A percentile compares a stretch with the other conserved stretches of the same genome.
Conservation (phyloP, 768 basidiomycete genomes). For the Paxillus involutus region DNA sequence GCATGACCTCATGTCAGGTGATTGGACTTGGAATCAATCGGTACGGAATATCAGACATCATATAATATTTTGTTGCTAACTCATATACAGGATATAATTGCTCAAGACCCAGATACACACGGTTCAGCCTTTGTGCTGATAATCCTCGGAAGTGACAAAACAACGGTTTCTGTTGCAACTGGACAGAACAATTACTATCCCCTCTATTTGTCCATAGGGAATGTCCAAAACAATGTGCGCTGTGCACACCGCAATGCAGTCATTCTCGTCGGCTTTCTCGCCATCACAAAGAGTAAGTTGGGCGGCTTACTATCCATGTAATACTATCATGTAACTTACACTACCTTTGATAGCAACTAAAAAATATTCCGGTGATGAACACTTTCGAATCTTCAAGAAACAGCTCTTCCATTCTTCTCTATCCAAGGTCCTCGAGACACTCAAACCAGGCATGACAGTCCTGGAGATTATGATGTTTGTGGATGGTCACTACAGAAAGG, state of each 20-base stretch:
- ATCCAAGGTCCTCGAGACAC: too few relatives aligned
- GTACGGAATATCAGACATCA: too few relatives aligned
- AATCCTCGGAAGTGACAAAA: slow-evolving; percentile 12
- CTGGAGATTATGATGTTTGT: too few relatives aligned
- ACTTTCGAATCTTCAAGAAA: too few relatives aligned
- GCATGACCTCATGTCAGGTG: too few relatives aligned
- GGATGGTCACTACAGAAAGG: too few relatives aligned
- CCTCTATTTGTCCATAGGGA: slow-evolving; percentile 10
- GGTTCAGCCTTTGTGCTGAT: slow-evolving; percentile 9
- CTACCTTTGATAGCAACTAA: too few relatives aligned
- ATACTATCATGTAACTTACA: too few relatives aligned
- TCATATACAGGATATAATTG: slow-evolving; percentile 30
- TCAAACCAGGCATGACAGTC: too few relatives aligned
- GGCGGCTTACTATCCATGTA: slow-evolving; percentile 20
- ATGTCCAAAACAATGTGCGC: slow-evolving; percentile 5
- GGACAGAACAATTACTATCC: slow-evolving; percentile 11
- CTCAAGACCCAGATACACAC: slow-evolving; percentile 9
- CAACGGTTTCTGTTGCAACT: slow-evolving; percentile 9
- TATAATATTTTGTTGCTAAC: slow-evolving; percentile 16
- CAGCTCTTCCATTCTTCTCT: too few relatives aligned
- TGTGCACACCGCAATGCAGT: slow-evolving; percentile 7
- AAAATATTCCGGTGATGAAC: too few relatives aligned
- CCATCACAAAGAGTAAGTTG: slow-evolving; percentile 11
- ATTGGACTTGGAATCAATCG: too few relatives aligned
- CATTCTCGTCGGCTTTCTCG: slow-evolving; percentile 17